A percentile compares a stretch with the other conserved stretches of the same genome.
These are phyloP conservation scores for Phycomyces blakesleeanus DNA, from an alignment of 192 early-diverging fungal species.

Conservation along the genomic window DNA sequence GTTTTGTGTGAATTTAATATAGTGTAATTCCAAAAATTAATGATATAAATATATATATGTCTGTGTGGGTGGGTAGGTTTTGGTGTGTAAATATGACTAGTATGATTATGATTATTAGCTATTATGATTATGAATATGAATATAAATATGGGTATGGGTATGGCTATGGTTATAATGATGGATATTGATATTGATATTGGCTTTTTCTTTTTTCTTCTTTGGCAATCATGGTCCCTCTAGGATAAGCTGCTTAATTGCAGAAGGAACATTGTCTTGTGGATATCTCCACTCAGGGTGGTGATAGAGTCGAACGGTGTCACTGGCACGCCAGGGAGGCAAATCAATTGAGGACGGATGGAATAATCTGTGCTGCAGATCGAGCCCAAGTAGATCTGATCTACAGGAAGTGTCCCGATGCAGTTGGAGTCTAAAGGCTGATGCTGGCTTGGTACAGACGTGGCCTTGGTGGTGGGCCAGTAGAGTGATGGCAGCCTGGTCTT, in stretches of 20 bases:
- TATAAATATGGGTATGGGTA: neutral
- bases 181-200: neutral
- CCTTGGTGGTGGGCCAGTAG: conserved; percentile 41
- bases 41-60: too few relatives aligned
- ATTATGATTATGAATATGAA: too few relatives aligned
- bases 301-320: conserved; percentile 26
- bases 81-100: too few relatives aligned
- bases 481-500: conserved; percentile 53
- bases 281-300: conserved; percentile 34
- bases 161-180: neutral
- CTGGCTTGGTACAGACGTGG: conserved; percentile 22
- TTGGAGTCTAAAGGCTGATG: conserved; percentile 14
- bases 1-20: too few relatives aligned
- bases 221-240: too few relatives aligned
- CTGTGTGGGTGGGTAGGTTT: too few relatives aligned
- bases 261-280: conserved; percentile 29
- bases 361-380: conserved; percentile 15
- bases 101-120: too few relatives aligned
- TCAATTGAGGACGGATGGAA: conserved; percentile 22
- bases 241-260: too few relatives aligned
- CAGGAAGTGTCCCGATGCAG: conserved; percentile 24
- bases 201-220: too few relatives aligned
- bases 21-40: too few relatives aligned
- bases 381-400: conserved; percentile 16
- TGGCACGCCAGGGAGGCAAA: conserved; percentile 23